phyloP scores from a whole-genome alignment of 257 asterid species.

The Lithospermum erythrorhizon region DNA sequence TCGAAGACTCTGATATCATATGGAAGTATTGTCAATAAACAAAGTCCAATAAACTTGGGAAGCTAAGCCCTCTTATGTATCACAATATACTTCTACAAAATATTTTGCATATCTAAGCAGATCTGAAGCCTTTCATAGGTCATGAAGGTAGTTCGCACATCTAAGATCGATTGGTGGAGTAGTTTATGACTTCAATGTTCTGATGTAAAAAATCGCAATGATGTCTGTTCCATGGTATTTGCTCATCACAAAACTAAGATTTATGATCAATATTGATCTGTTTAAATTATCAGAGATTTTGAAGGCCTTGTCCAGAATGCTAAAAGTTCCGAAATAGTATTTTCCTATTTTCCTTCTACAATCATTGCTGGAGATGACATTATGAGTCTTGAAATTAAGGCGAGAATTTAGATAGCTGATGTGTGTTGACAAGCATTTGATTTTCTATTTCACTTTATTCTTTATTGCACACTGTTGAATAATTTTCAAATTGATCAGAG shows the following conservation, averaged over 20 bases:
- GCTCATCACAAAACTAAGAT: neutral
- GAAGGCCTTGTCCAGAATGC: neutral
- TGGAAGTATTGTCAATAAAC: neutral
- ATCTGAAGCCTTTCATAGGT: neutral
- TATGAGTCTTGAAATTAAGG: too few species aligned
- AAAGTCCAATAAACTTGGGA: neutral
- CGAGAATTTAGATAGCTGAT: too few species aligned
- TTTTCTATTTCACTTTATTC: too few species aligned
- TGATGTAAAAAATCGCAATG: neutral
- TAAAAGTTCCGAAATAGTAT: neutral
- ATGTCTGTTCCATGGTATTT: neutral
- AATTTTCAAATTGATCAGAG: too few species aligned
- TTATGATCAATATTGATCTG: neutral
- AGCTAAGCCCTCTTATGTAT: neutral
- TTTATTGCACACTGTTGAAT: too few species aligned
- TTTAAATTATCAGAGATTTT: neutral
- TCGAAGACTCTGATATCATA: neutral
- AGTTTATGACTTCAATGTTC: neutral
- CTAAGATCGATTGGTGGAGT: too few species aligned
- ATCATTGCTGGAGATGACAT: too few species aligned
- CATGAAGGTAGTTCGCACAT: too few species aligned
- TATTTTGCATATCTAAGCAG: neutral
- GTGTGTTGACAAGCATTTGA: too few species aligned
- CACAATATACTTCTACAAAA: neutral
- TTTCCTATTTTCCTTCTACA: neutral